phyloP scores from a whole-genome alignment of 2,329 filamentous ascomycete genomes.

The Calonectria henricotiae region DNA sequence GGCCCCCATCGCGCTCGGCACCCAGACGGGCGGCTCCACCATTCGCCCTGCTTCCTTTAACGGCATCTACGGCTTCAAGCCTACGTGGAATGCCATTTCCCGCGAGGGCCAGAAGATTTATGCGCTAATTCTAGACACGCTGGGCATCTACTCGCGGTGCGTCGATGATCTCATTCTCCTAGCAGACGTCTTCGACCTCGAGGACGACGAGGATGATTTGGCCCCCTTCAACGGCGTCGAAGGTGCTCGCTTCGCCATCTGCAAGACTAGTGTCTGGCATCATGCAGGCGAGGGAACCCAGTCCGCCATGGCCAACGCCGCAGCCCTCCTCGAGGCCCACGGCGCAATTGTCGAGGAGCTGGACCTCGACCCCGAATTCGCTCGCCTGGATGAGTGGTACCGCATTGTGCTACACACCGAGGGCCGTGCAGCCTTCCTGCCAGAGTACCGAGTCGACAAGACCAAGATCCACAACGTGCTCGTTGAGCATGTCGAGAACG shows the following conservation, averaged over 20 bases:
- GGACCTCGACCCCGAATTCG: constrained; percentile 68
- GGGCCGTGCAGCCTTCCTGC: constrained; percentile 69
- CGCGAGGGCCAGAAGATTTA: constrained; percentile 76
- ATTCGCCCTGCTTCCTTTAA: constrained; percentile 78
- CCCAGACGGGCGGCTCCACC: constrained; percentile 78
- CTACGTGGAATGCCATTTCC: constrained; percentile 77
- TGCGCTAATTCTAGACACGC: constrained; percentile 74
- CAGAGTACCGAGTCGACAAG: constrained; percentile 69
- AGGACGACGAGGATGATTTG: constrained; percentile 64
- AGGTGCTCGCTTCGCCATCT: constrained; percentile 71
- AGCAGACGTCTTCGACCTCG: constrained; percentile 69
- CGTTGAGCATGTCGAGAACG: constrained; percentile 70
- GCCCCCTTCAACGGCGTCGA: constrained; percentile 57
- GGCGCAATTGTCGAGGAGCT: constrained; percentile 74
- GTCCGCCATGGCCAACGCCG: constrained; percentile 62
- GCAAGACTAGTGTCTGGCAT: constrained; percentile 71
- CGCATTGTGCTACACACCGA: constrained; percentile 68
- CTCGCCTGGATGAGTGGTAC: constrained; percentile 69
- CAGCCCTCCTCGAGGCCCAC: constrained; percentile 60
- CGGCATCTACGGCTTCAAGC: constrained; percentile 78
- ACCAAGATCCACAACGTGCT: constrained; percentile 66
- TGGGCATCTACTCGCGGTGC: constrained; percentile 74
- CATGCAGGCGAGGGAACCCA: constrained; percentile 65
- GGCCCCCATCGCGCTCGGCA: constrained; percentile 74
- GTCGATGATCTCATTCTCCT: constrained; percentile 74